phyloP scores from a whole-genome alignment of 306 rosid genomes.

The Cucumis melo region DNA sequence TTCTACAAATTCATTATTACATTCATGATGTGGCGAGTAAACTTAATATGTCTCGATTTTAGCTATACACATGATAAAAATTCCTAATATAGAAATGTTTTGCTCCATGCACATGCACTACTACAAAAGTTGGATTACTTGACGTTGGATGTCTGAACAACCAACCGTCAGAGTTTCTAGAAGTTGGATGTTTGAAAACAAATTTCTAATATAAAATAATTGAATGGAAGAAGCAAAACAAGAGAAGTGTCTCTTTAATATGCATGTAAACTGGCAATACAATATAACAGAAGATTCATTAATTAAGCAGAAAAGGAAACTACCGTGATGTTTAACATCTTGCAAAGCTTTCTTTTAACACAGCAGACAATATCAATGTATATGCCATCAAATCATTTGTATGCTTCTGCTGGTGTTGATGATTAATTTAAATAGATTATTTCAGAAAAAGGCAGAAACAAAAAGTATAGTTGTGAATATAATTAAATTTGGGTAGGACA shows the following conservation, averaged over 20 bases:
- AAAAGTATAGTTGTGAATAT: not conserved
- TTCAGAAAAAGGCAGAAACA: not conserved
- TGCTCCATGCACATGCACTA: no score
- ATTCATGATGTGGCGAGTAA: no score
- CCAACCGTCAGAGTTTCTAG: not conserved
- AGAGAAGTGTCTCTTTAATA: not conserved
- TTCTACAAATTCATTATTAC: no score
- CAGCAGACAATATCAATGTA: constrained; percentile 80
- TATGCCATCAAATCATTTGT: constrained; percentile 94
- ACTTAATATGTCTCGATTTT: no score
- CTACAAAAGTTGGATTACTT: no score
- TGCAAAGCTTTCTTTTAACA: constrained; percentile 84
- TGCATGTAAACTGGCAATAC: not conserved
- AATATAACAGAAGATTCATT: not conserved
- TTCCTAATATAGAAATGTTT: no score
- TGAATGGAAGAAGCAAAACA: not conserved
- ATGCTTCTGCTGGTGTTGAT: constrained; percentile 77
- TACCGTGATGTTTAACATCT: constrained; percentile 79
- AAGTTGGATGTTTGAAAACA: not conserved
- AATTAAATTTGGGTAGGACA: not conserved
- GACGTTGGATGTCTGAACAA: not conserved
- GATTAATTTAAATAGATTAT: not conserved
- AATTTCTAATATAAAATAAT: not conserved
- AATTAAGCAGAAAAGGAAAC: constrained; percentile 11
- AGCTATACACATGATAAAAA: no score